Evolutionary conservation across 495 filamentous ascomycete species (phyloP), one percentile per base, ranked within the genome.

Genomic region (Bathelium albidoporum): DNA sequence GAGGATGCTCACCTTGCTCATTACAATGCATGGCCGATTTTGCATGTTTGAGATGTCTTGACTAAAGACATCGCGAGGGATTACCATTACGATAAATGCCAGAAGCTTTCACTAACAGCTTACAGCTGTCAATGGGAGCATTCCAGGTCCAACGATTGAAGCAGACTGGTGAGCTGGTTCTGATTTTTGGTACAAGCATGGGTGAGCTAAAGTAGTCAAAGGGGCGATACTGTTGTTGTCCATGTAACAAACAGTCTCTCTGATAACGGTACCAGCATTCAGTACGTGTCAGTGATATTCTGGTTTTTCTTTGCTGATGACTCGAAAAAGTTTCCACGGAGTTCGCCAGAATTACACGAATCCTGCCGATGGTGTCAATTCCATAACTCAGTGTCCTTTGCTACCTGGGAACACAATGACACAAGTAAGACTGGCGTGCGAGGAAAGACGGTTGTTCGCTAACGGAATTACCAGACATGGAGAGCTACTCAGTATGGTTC

Each of bases 301-400:
- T 29, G 22, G 0, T 55, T 5, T 29, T n/a, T 16, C 24, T 9
- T 11, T 12, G 49, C 9, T n/a, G n/a, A n/a, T n/a, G n/a, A n/a
- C n/a, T n/a, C 29, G 52, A 69, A 52, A 64, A 73, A 32, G 69
- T 64, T 82, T 73, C 58, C 78, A 84, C 63, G 80, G 82, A 7
- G 71, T 82, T 22, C 75, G 81, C 9, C 81, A 84, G 62, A 66
- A 73, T 31, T 59, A 78, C 67, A 80, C 74, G 4, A 81, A 77
- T 65, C 69, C 74, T 12, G 65, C 66, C 26, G 78, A 81, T 65
- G 78, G 78, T 34, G 77, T 79, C 22, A 65, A 69, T 12, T 73
- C 72, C 22, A 76, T 77, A 18, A 75, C 76, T n/a, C 77, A 79
- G 62, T 78, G 77, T 39, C 77, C 77, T 1, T 71, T 75, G 52